Base-by-base conservation (phyloP, 768 basidiomycete genomes). In the Termitomyces titanicus region DNA sequence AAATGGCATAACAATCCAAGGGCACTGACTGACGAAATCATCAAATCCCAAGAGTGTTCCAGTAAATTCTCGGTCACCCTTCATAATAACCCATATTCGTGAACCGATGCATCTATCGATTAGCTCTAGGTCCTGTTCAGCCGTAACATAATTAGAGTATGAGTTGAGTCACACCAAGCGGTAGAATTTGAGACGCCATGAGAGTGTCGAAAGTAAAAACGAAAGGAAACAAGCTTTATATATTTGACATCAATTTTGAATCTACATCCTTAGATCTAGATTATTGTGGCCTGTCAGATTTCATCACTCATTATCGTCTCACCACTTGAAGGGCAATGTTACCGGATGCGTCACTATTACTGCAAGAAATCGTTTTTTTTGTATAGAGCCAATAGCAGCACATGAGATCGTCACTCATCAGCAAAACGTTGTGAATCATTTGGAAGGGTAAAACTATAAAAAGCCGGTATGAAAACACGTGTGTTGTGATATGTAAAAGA, bases 51-150 rank as follows among this genome's bases (percentile, higher is more conserved):
- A 79, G 39, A 99, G 78, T 3, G 86, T 97, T 11, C 96, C 96
- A 22, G 90, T 92, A 73, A 98, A 99, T 74, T 99, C 96, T 44
- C 94, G 88, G 58, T 99, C 94, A 63, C 81, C 87, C 76, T 98
- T 98, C 93, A 97, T 98, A 69, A 98, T 85, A 64, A 98, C 96
- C 92, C 94, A 97, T 67, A 98, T 95, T 47, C 85, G 84, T 33
- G 94, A 96, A 54, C 96, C 96, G 68, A 98, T 98, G 68, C 96
- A 98, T 69, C 91, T 83, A 71, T 99, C 96, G 65, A 99, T 96
- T 42, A 99, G 80, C 70, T 98, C 96, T 95, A 60, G 51, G 29
- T 33, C 24, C 29, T 7, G 13, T 40, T 52, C 40, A 52, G 51
- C 29, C 35, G 18, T 37, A n/a, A n/a, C 33, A 18, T 25, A 13